Percentiles rank a stretch among this genome's conserved stretches.
Conservation (phyloP, 2,329 filamentous ascomycete species). For the Sporothrix sp. region DNA sequence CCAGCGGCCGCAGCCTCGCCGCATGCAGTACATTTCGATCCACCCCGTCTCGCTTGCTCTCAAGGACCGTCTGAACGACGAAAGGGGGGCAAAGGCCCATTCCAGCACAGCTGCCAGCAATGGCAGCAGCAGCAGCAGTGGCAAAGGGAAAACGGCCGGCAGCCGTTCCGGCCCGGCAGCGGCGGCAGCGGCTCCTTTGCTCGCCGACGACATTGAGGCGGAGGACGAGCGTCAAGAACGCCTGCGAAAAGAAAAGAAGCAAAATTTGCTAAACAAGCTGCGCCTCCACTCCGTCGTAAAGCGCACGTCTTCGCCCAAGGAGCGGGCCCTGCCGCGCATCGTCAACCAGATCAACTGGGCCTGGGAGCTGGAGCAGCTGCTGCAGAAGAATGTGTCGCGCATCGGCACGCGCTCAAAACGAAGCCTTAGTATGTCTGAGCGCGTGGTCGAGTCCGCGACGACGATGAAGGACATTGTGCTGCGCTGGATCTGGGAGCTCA, state of each 20-base stretch:
- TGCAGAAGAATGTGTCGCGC: constrained; percentile 83
- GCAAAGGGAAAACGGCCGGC: too few species aligned
- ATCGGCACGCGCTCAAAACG: constrained; percentile 74
- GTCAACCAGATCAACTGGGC: constrained; percentile 95
- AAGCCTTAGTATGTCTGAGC: constrained; percentile 83
- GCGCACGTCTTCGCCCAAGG: constrained; percentile 68
- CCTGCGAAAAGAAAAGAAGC: constrained; percentile 47
- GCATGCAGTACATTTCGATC: constrained; percentile 95
- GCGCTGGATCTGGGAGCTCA: constrained; percentile 57
- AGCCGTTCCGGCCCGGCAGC: not conserved
- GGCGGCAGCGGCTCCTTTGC: not conserved
- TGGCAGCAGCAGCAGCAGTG: not conserved
- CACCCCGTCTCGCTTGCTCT: constrained; percentile 81
- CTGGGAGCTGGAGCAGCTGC: constrained; percentile 72
- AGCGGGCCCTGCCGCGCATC: constrained; percentile 68
- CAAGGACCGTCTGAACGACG: constrained; percentile 51
- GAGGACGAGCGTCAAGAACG: constrained; percentile 60
- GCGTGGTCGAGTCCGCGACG: constrained; percentile 85
- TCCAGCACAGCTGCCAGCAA: not conserved
- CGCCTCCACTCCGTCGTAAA: constrained; percentile 77
- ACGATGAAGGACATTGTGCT: constrained; percentile 70
- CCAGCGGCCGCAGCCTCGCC: constrained; percentile 69
- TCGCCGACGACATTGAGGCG: constrained; percentile 49
- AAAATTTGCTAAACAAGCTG: constrained; percentile 71
- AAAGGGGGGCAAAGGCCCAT: not conserved